Evolutionary conservation across 2,329 filamentous ascomycete genomes (phyloP).

Genomic region (Colletotrichum australisinense): DNA sequence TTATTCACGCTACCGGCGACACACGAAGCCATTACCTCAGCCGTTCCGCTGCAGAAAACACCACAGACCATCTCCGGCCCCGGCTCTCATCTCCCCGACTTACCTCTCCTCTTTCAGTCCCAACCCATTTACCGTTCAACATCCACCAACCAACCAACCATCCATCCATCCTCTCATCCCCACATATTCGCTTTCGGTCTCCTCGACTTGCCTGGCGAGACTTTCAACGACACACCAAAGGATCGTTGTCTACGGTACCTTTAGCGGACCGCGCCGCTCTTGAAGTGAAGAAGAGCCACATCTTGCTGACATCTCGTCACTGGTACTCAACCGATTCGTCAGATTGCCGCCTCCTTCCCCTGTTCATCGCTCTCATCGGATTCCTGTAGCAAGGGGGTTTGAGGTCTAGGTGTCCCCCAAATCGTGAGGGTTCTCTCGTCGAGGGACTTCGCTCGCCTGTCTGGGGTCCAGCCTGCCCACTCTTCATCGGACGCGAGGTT

Average conservation of each 20-base stretch:
- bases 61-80: conserved; percentile 6
- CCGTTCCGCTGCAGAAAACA: not conserved
- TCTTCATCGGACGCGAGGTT: not conserved
- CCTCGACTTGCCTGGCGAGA: not conserved
- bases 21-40: not conserved
- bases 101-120: not conserved
- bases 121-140: not conserved
- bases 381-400: conserved; percentile 10
- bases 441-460: not conserved
- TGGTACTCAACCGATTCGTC: conserved; percentile 17
- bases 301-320: conserved; percentile 4
- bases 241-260: not conserved
- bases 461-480: not conserved
- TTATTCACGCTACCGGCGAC: not conserved
- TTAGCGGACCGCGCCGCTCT: conserved; percentile 1
- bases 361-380: not conserved
- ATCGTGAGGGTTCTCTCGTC: not conserved
- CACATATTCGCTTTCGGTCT: conserved; percentile 35
- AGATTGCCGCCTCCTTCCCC: not conserved
- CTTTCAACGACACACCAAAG: not conserved
- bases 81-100: not conserved
- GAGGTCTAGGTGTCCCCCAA: not conserved
- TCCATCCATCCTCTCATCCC: conserved; percentile 1
- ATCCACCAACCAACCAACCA: not conserved
- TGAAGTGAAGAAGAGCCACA: not conserved